Evolutionary conservation across 2,329 filamentous ascomycete species (phyloP), one percentile per base, ranked within the genome.

Genomic region (Monilinia laxa): DNA sequence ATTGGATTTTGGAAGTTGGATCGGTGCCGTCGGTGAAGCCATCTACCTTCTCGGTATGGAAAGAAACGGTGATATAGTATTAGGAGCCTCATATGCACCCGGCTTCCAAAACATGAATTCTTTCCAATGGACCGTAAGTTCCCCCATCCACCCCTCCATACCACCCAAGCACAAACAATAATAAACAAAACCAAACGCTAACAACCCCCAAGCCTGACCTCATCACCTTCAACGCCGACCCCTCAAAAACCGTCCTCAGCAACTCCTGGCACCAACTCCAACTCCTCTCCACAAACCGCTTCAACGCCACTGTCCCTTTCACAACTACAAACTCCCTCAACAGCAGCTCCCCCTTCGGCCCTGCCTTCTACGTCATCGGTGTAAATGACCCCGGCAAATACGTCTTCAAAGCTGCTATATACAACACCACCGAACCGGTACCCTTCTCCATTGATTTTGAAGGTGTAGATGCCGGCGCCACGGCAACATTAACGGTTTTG

Each of bases 171-270:
- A 31, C 42, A 42, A 57, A 23, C 6, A 52, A 2, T 23, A n/a
- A 42, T 16, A 40, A 20, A 58, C 51, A 20, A 45, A 45, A 28
- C 35, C 52, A 2, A 58, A 55, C 14, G 2, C 10, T 16, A 31
- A 20, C 4, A 42, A 3, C 14, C 16, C 20, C 28, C 9, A 60
- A 75, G 72, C 74, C 74, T 12, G 72, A 75, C 54, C 67, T 75
- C 6, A 70, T 75, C 12, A 70, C 72, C 18, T 75, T 75, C 70
- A 73, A 68, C 3, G 71, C 74, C 3, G 80, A 84, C 62, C 78
- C 81, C 0, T 76, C 77, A 0, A 67, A 82, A 72, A 84, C 82
- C 0, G 84, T 82, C 0, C 78, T 77, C 14, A 83, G 81, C 1
- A 83, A 81, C 4, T 57, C 51, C 12, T 68, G 45, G 25, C 64